phyloP scores from a whole-genome alignment of 176 grass and related monocot genomes.

The Ampelocalamus luodianensis region DNA sequence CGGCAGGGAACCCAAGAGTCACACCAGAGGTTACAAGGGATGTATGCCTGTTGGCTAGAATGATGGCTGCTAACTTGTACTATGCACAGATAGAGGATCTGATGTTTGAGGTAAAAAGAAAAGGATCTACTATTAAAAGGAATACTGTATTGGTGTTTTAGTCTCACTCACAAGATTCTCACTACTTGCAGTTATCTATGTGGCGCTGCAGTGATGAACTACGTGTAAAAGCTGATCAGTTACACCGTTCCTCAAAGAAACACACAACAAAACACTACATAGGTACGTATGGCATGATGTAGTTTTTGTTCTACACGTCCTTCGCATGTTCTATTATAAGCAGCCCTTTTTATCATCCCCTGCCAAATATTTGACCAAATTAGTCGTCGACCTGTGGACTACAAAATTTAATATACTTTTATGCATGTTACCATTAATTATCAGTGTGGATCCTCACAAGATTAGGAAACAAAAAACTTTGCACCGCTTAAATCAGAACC shows the following conservation, averaged over 20 bases:
- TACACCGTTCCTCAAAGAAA: constrained; percentile 76
- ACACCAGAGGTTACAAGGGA: constrained; percentile 47
- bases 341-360: constrained; percentile 7
- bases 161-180: too few species aligned
- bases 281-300: constrained; percentile 54
- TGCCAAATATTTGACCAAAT: constrained; percentile 28
- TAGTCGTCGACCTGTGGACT: neutral
- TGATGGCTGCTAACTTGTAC: constrained; percentile 96
- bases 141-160: constrained; percentile 24
- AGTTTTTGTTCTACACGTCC: too few species aligned
- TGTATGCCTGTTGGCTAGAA: constrained; percentile 93
- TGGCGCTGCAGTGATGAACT: constrained; percentile 96
- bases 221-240: constrained; percentile 58
- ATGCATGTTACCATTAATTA: constrained; percentile 6
- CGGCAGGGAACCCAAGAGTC: too few species aligned
- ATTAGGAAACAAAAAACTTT: neutral
- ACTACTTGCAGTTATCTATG: constrained; percentile 96
- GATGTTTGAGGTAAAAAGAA: constrained; percentile 86
- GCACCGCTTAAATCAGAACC: neutral
- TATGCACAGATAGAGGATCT: constrained; percentile 97
- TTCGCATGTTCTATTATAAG: constrained; percentile 1
- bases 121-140: neutral
- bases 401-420: neutral
- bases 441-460: neutral
- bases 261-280: constrained; percentile 91